These are phyloP conservation scores for Parastagonospora nodorum DNA, from an alignment of 2,329 filamentous ascomycete genomes.

Conservation along the genomic window DNA sequence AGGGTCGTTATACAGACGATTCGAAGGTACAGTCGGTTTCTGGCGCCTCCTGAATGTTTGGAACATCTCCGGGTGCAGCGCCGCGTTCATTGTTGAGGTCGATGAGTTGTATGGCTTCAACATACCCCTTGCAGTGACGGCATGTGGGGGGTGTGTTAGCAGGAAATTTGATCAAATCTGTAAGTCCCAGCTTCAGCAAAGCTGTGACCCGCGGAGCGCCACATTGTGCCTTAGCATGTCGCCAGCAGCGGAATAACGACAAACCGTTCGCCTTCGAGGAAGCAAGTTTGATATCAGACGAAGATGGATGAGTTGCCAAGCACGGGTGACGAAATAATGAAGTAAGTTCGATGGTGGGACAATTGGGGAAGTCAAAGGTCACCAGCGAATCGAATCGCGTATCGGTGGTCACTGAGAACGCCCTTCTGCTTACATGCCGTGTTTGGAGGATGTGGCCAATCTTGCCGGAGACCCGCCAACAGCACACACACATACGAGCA, in stretches of 20 bases:
- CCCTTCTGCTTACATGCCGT: conserved; percentile 15
- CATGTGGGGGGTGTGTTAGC: no score
- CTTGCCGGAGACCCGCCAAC: not conserved
- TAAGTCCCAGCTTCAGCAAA: no score
- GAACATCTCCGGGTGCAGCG: no score
- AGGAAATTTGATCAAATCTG: no score
- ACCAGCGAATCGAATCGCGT: not conserved
- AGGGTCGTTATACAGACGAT: no score
- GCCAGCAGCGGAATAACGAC: not conserved
- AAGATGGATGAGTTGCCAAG: conserved; percentile 2
- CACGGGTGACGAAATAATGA: conserved; percentile 4
- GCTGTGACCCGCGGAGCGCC: no score
- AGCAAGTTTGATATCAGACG: conserved; percentile 1
- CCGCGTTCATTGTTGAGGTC: no score
- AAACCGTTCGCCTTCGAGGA: not conserved
- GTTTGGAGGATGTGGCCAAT: conserved; percentile 4
- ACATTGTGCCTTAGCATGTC: no score
- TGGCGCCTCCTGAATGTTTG: no score
- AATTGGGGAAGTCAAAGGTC: not conserved
- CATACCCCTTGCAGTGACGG: no score
- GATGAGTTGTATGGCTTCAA: no score
- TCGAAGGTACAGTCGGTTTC: no score
- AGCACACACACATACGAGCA: not conserved
- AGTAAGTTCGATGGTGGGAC: not conserved
- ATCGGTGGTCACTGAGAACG: not conserved